Evolutionary conservation across 495 filamentous ascomycete species (phyloP).

Genomic region (Trichoderma parareesei): DNA sequence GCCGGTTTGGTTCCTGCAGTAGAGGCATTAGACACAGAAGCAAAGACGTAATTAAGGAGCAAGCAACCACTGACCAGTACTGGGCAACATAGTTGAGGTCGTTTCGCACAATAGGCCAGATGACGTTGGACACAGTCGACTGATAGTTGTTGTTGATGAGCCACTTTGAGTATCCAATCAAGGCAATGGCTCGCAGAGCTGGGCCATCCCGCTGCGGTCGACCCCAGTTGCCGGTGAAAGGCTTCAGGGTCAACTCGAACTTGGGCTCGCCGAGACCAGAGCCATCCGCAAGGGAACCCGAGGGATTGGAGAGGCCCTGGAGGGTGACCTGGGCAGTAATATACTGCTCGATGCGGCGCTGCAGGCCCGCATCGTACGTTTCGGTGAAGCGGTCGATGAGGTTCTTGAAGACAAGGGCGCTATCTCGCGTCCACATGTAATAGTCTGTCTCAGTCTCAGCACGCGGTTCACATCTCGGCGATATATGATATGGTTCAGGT

Average conservation of each 20-base stretch:
- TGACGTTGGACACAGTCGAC: constrained; percentile 28
- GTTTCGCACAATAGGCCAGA: constrained; percentile 59
- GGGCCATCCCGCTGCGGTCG: constrained; percentile 68
- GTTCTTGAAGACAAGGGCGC: constrained; percentile 53
- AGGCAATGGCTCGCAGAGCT: constrained; percentile 56
- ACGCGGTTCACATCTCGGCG: neutral
- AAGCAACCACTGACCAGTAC: constrained; percentile 45
- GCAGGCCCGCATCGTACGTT: constrained; percentile 42
- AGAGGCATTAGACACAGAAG: neutral
- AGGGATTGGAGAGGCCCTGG: constrained; percentile 53
- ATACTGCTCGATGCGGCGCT: constrained; percentile 49
- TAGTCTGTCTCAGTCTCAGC: constrained; percentile 30
- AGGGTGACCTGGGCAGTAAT: constrained; percentile 51
- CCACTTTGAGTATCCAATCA: constrained; percentile 40
- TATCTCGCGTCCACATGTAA: constrained; percentile 68
- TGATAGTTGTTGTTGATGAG: constrained; percentile 40
- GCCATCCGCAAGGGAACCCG: constrained; percentile 41
- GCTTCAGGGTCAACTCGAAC: constrained; percentile 50
- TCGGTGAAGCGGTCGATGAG: constrained; percentile 51
- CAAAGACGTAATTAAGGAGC: too few species aligned
- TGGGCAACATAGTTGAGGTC: constrained; percentile 63
- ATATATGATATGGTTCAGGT: neutral
- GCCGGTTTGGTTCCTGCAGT: constrained; percentile 43
- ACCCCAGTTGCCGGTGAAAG: constrained; percentile 59
- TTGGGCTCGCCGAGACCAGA: constrained; percentile 54